Evolutionary conservation across 169 alveolate genomes (phyloP).

Genomic region (Plasmodium knowlesi): DNA sequence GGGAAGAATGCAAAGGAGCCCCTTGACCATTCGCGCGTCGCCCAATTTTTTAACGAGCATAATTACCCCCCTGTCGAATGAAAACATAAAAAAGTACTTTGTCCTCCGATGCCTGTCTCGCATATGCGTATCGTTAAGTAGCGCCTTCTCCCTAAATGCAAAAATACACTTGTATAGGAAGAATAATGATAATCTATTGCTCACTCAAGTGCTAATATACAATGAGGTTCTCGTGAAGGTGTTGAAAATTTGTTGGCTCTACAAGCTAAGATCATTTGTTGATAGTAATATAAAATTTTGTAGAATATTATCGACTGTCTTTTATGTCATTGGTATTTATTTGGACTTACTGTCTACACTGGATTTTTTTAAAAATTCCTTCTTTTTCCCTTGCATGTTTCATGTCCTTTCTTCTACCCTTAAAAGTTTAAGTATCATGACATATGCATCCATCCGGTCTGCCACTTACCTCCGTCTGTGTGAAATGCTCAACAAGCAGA

Average conservation of each 20-base stretch:
- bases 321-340: constrained; percentile 47
- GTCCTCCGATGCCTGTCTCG: constrained; percentile 52
- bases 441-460: constrained; percentile 50
- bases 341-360: constrained; percentile 26
- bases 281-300: constrained; percentile 60
- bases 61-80: constrained; percentile 29
- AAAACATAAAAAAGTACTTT: constrained; percentile 21
- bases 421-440: constrained; percentile 38
- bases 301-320: constrained; percentile 45
- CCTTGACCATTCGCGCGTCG: neutral
- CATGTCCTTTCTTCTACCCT: constrained; percentile 34
- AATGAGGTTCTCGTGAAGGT: constrained; percentile 62
- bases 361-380: constrained; percentile 15
- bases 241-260: constrained; percentile 47
- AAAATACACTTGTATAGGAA: constrained; percentile 20
- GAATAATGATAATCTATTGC: constrained; percentile 11
- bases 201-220: constrained; percentile 29
- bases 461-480: constrained; percentile 10
- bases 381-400: neutral
- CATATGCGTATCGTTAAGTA: constrained; percentile 68
- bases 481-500: neutral
- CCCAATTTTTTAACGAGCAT: constrained; percentile 41
- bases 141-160: constrained; percentile 59
- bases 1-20: neutral
- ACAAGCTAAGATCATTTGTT: constrained; percentile 34